phyloP scores from a whole-genome alignment of 78 protist species.

The Guillardia theta region DNA sequence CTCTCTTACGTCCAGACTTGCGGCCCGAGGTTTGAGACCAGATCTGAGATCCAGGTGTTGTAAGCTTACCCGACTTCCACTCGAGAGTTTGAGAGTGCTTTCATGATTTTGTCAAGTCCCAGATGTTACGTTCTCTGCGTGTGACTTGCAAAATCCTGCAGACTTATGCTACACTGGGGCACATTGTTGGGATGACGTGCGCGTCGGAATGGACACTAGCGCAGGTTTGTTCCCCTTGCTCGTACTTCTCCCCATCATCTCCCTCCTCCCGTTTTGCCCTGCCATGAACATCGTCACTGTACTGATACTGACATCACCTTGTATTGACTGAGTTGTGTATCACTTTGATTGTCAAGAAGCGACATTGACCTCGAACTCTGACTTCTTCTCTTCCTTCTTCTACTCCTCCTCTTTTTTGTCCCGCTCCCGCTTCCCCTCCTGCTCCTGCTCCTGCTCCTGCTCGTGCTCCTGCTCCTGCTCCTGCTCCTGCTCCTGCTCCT shows the following conservation, averaged over 20 bases:
- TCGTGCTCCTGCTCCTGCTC: background rate
- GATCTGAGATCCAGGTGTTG: slow-evolving; percentile 5
- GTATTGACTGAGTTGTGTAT: no score
- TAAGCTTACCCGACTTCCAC: no score
- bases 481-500: background rate
- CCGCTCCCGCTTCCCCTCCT: background rate
- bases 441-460: background rate
- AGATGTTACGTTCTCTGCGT: no score
- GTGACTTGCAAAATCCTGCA: no score
- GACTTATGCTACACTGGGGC: background rate
- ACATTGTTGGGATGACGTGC: slow-evolving; percentile 28
- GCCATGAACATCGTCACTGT: no score
- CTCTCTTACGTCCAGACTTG: background rate
- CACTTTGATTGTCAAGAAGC: no score
- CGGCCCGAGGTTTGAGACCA: slow-evolving; percentile 29
- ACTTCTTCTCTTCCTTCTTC: background rate
- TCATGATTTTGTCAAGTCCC: no score
- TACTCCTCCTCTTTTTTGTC: background rate
- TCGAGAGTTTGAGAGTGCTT: no score
- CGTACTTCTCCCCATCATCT: background rate
- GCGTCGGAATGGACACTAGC: slow-evolving; percentile 1
- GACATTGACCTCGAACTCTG: no score
- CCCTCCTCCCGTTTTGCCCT: background rate
- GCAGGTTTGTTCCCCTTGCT: background rate
- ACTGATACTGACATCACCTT: no score